Percentiles rank a stretch among this genome's conserved stretches.
phyloP scores from a whole-genome alignment of 2,329 filamentous ascomycete genomes.

The Escovopsis weberi region DNA sequence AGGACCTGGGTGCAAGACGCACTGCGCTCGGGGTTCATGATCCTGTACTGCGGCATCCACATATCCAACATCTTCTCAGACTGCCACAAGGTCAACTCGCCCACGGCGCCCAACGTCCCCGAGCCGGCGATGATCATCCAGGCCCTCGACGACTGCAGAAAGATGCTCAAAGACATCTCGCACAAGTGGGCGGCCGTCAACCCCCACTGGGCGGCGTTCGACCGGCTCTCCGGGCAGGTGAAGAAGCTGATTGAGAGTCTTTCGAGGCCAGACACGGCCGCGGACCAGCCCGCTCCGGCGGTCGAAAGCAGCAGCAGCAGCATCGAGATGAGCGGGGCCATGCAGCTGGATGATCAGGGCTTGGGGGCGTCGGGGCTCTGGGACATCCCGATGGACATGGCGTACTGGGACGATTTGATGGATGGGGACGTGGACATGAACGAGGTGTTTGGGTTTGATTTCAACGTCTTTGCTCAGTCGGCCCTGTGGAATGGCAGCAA shows the following conservation, averaged over 20 bases:
- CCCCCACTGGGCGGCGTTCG: conserved; percentile 4
- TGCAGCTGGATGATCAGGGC: background rate
- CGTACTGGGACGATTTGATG: conserved; percentile 3
- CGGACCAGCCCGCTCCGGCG: background rate
- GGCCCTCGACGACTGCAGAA: conserved; percentile 3
- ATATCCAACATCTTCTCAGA: conserved; percentile 3
- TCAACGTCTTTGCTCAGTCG: conserved; percentile 1
- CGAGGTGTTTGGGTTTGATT: conserved; percentile 4
- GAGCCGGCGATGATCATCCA: conserved; percentile 1
- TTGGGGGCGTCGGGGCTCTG: background rate
- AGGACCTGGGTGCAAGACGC: conserved; percentile 5
- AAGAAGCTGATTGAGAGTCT: conserved; percentile 1
- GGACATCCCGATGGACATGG: conserved; percentile 4
- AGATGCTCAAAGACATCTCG: conserved; percentile 4
- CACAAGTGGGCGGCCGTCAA: conserved; percentile 1
- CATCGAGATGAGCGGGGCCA: background rate
- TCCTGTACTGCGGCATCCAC: conserved; percentile 4
- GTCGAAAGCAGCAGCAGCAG: background rate
- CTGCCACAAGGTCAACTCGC: background rate
- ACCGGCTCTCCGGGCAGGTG: conserved; percentile 2
- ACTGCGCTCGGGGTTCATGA: conserved; percentile 4
- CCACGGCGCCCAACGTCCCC: background rate
- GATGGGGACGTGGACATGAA: conserved; percentile 4
- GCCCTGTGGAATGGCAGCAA: background rate
- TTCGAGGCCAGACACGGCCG: too few species aligned